Conservation (phyloP, 495 filamentous ascomycete species). For the Penicillium dipodomyicola region DNA sequence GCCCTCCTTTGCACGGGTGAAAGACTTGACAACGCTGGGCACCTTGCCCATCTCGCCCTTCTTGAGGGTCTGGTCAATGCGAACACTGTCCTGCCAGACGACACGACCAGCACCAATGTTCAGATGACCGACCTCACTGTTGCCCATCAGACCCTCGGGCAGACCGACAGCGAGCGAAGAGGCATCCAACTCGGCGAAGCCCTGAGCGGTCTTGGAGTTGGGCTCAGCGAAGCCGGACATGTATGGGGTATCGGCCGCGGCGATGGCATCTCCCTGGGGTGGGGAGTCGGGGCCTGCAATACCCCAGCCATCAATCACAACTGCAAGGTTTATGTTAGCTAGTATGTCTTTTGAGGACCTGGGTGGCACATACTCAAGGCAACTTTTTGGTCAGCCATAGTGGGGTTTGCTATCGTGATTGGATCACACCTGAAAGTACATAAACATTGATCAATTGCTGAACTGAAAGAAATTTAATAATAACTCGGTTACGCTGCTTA, state of each 20-base stretch:
- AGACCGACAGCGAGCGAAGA: conserved; percentile 94
- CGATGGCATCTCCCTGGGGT: conserved; percentile 88
- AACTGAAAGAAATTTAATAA: conserved; percentile 2
- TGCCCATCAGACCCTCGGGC: conserved; percentile 96
- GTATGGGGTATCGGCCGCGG: conserved; percentile 82
- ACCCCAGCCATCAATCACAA: conserved; percentile 99
- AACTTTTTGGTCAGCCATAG: conserved; percentile 86
- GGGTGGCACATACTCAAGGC: conserved; percentile 69
- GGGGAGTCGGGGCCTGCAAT: conserved; percentile 74
- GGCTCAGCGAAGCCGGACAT: conserved; percentile 74
- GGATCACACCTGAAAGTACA: conserved; percentile 18
- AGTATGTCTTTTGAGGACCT: conserved; percentile 13
- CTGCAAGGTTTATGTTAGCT: conserved; percentile 42
- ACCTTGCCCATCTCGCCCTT: conserved; percentile 77
- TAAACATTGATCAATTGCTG: conserved; percentile 28
- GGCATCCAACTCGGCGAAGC: conserved; percentile 86
- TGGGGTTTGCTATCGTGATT: conserved; percentile 25
- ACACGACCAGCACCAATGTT: conserved; percentile 98
- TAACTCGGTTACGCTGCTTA: conserved; percentile 13
- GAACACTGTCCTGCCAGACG: conserved; percentile 98
- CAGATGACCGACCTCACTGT: conserved; percentile 96
- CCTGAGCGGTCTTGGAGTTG: conserved; percentile 65
- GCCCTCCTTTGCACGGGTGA: conserved; percentile 78
- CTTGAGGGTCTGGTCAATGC: conserved; percentile 94
- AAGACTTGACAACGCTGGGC: conserved; percentile 70